Conservation (phyloP, 345 rosid species). For the Syzygium aromaticum region DNA sequence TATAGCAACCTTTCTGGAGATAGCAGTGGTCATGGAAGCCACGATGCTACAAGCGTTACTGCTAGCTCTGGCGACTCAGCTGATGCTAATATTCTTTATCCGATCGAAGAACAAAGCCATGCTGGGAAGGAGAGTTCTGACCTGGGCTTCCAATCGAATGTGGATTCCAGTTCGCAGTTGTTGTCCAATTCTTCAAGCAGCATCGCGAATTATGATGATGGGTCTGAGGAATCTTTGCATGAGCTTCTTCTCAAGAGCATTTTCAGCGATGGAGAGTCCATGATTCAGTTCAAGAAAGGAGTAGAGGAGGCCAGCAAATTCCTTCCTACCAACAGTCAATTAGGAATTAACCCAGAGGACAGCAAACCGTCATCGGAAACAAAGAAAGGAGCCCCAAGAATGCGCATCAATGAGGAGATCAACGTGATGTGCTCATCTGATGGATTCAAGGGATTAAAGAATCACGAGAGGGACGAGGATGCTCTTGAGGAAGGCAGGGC, state of each 20-base stretch:
- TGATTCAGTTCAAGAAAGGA: constrained; percentile 62
- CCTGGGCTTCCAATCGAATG: not conserved
- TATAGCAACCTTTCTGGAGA: constrained; percentile 2
- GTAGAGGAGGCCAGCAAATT: constrained; percentile 84
- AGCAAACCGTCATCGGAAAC: not conserved
- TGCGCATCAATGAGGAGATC: constrained; percentile 16
- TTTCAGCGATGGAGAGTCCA: constrained; percentile 44
- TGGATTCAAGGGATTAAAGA: constrained; percentile 36
- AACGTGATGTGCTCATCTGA: not conserved
- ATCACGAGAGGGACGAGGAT: constrained; percentile 35
- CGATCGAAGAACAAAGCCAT: not conserved
- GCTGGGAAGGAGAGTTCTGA: not conserved
- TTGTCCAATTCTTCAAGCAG: constrained; percentile 10
- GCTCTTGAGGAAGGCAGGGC: constrained; percentile 48
- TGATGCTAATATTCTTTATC: not conserved
- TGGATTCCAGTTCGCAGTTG: not conserved
- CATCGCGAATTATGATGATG: not conserved
- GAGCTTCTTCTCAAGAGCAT: constrained; percentile 47
- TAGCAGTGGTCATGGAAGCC: constrained; percentile 3
- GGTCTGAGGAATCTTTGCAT: constrained; percentile 23
- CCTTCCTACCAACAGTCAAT: constrained; percentile 50
- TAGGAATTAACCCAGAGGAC: constrained; percentile 26
- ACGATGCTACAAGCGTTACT: not conserved
- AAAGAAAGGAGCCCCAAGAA: constrained; percentile 4
- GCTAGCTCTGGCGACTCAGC: not conserved